Evolutionary conservation across 208 protist genomes (phyloP), one percentile per base, ranked within the genome.

Genomic region (Leishmania martiniquensis): DNA sequence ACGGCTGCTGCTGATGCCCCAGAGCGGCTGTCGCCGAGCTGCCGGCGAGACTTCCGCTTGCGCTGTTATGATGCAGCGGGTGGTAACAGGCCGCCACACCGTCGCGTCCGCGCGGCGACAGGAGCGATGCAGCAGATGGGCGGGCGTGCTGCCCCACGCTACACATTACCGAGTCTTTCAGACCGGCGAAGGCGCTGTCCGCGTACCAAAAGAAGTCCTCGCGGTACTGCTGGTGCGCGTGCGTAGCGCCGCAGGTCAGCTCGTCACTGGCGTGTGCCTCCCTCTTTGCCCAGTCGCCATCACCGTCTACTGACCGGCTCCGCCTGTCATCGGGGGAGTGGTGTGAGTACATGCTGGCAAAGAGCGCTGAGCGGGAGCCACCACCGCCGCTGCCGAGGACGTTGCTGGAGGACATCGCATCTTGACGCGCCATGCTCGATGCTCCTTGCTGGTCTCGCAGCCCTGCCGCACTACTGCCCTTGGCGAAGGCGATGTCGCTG

Each of bases 311-410:
- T 10, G 72, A 76, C 34, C 25, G 25, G n/a, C 44, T 63, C 25
- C 66, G 57, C 44, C 29, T 5, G 2, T 67, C 57, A n/a, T 76
- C 72, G 42, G 34, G 25, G n/a, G 44, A 55, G 59, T 34, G 45
- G 37, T 17, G 72, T 25, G 17, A 13, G 59, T 2, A 1, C 32
- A 9, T 39, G 12, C 44, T 37, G 57, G 57, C 12, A 42, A 68
- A 68, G 55, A 76, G 57, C n/a, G 44, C n/a, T 13, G 72, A 68
- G 57, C 57, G 55, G 22, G 57, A 32, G 72, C 9, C 15, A 10
- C 68, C 72, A 32, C 42, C 59, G 59, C 55, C 39, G n/a, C 55
- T 17, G 42, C 57, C 72, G n/a, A 60, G 32, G 72, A 34, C 57
- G 59, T 44, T 17, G 9, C 39, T 60, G 42, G 20, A 69, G 65